Evolutionary conservation across 495 filamentous ascomycete species (phyloP), one percentile per base, ranked within the genome.

Genomic region (Pyronema omphalodes): DNA sequence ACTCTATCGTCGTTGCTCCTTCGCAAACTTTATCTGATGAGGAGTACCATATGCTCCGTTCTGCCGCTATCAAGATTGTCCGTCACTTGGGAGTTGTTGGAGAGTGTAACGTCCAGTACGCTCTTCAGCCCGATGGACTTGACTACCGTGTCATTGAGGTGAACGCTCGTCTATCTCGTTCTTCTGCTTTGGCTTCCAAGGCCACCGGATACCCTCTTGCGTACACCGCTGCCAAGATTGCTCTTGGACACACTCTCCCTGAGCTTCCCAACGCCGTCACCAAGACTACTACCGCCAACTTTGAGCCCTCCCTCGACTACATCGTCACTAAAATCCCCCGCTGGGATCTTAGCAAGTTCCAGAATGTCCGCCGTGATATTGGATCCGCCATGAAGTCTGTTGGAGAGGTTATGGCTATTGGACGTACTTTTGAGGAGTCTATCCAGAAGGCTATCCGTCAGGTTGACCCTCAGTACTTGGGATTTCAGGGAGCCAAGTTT

Each of bases 91-190:
- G 88, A 46, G 91, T 96, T 37, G 86, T 94, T 34, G 89, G 89
- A 66, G 89, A 96, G 73, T 96, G 89, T 72, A 96, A 96, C 68
- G 89, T 96, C 35, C 89, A 96, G 67, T 96, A 95, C 63, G 91
- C 89, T 52, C 75, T 96, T 55, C 88, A 95, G 66, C 89, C 89
- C 6, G 85, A 93, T 69, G 88, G 86, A 34, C 76, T 88, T 44
- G 91, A 96, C 70, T 96, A 94, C 72, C 81, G 89, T 69, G 89
- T 96, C 52, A 96, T 96, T 64, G 89, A 96, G 72, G 89, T 96
- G 67, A 96, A 98, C 65, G 91, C 91, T 56, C 86, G 91, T 75
- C 78, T 98, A 39, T 96, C 91, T 48, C 81, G 91, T 60, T 98
- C 91, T 34, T 98, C 91, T 18, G 91, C 89, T 12, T 75, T 98